These are phyloP conservation scores for Glycine soja DNA, from an alignment of 306 rosid genomes.

Conservation along the genomic window DNA sequence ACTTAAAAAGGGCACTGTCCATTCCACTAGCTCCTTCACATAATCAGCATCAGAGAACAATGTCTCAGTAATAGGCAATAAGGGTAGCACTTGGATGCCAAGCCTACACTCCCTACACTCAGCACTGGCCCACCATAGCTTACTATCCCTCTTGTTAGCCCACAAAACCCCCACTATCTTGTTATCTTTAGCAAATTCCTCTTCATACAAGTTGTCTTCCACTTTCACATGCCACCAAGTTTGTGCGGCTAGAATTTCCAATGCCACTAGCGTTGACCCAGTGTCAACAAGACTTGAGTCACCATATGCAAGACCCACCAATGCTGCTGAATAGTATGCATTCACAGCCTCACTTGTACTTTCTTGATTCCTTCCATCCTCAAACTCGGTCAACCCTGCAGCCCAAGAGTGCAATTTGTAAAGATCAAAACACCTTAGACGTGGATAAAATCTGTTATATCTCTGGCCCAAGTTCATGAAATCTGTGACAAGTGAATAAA, in stretches of 20 bases:
- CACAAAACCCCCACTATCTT: constrained; percentile 76
- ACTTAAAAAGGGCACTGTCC: constrained; percentile 76
- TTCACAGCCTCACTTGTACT: constrained; percentile 90
- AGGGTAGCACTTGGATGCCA: constrained; percentile 77
- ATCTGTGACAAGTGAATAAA: constrained; percentile 72
- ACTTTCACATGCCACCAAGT: constrained; percentile 85
- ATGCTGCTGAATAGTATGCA: constrained; percentile 82
- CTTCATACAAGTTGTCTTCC: constrained; percentile 59
- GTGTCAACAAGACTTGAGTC: constrained; percentile 64
- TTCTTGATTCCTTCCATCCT: constrained; percentile 87
- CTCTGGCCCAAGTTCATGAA: constrained; percentile 67
- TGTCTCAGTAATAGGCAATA: constrained; percentile 71
- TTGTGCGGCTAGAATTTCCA: constrained; percentile 77
- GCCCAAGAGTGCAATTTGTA: constrained; percentile 93
- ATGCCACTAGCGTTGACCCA: constrained; percentile 69
- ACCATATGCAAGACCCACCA: constrained; percentile 82
- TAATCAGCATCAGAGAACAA: constrained; percentile 70
- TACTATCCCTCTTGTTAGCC: constrained; percentile 85
- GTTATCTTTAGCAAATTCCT: constrained; percentile 66
- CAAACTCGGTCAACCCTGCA: constrained; percentile 79
- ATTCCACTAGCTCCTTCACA: constrained; percentile 73
- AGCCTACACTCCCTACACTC: constrained; percentile 85
- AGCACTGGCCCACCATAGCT: constrained; percentile 81
- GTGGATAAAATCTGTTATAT: constrained; percentile 56
- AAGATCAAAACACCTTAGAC: constrained; percentile 78